Evolutionary conservation across 2,329 filamentous ascomycete species (phyloP).

Genomic region (Ustilaginoidea virens): DNA sequence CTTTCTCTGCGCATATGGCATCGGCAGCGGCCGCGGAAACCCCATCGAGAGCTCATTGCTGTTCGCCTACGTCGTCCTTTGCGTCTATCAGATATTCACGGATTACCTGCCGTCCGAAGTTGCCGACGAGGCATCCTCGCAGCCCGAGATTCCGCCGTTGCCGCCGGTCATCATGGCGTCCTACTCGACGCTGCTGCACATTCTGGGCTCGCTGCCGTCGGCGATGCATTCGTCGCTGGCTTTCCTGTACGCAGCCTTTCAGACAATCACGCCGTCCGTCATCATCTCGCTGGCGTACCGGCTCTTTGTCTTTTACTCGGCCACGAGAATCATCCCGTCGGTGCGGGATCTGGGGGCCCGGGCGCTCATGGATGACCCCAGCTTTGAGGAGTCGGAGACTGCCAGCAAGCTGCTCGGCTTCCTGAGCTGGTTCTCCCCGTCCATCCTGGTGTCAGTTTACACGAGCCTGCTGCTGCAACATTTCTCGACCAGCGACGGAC

Average conservation of each 20-base stretch:
- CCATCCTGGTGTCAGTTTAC: slow-evolving; percentile 89
- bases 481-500: slow-evolving; percentile 62
- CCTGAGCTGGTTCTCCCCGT: slow-evolving; percentile 86
- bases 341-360: slow-evolving; percentile 75
- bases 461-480: slow-evolving; percentile 92
- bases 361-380: slow-evolving; percentile 70
- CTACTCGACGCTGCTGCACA: slow-evolving; percentile 78
- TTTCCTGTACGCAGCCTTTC: slow-evolving; percentile 80
- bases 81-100: slow-evolving; percentile 98
- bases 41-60: slow-evolving; percentile 88
- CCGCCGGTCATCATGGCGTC: slow-evolving; percentile 98
- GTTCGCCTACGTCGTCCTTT: slow-evolving; percentile 95
- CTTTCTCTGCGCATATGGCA: slow-evolving; percentile 86
- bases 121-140: slow-evolving; percentile 33
- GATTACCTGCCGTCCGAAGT: slow-evolving; percentile 80
- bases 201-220: slow-evolving; percentile 67
- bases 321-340: slow-evolving; percentile 88
- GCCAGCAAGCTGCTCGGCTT: slow-evolving; percentile 69
- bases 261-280: slow-evolving; percentile 89
- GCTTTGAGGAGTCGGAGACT: slow-evolving; percentile 70
- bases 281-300: slow-evolving; percentile 91
- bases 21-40: slow-evolving; percentile 84
- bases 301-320: slow-evolving; percentile 87
- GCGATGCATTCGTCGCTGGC: slow-evolving; percentile 72
- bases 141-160: slow-evolving; percentile 89